Percentiles rank a stretch among this genome's conserved stretches.
These are phyloP conservation scores for Exutisphaerella laricina DNA, from an alignment of 2,329 filamentous ascomycete species.

Conservation along the genomic window DNA sequence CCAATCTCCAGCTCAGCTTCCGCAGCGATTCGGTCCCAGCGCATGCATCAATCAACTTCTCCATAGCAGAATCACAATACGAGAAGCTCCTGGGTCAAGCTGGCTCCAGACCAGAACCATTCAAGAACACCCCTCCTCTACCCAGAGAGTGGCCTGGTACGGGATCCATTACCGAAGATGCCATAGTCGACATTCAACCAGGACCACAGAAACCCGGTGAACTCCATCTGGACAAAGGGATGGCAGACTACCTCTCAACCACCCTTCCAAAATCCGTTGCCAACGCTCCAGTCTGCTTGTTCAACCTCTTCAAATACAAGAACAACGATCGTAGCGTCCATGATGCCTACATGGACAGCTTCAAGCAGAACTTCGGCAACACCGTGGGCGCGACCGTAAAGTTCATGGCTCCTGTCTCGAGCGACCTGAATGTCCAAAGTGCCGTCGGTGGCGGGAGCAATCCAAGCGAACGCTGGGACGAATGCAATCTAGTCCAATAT, in stretches of 20 bases:
- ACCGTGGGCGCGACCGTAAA: slow-evolving; percentile 17
- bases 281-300: slow-evolving; percentile 14
- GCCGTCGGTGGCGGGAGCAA: not conserved
- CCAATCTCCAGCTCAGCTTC: not conserved
- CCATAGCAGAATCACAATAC: not conserved
- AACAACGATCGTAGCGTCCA: slow-evolving; percentile 12
- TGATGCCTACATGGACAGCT: slow-evolving; percentile 18
- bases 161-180: not conserved
- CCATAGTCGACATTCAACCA: slow-evolving; percentile 1
- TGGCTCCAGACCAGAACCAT: not conserved
- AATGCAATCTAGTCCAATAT: slow-evolving; percentile 20
- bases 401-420: slow-evolving; percentile 16
- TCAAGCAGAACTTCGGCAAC: slow-evolving; percentile 15
- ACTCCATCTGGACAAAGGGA: slow-evolving; percentile 13
- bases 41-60: not conserved
- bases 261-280: slow-evolving; percentile 6
- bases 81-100: slow-evolving; percentile 3
- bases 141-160: slow-evolving; percentile 4
- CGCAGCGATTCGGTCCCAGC: slow-evolving; percentile 1
- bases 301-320: slow-evolving; percentile 21
- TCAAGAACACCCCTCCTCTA: slow-evolving; percentile 3
- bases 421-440: not conserved
- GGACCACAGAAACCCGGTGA: slow-evolving; percentile 7
- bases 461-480: slow-evolving; percentile 3
- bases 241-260: slow-evolving; percentile 13